Evolutionary conservation across 2,329 filamentous ascomycete species (phyloP), one percentile per base, ranked within the genome.

Genomic region (Phialophora macrospora): DNA sequence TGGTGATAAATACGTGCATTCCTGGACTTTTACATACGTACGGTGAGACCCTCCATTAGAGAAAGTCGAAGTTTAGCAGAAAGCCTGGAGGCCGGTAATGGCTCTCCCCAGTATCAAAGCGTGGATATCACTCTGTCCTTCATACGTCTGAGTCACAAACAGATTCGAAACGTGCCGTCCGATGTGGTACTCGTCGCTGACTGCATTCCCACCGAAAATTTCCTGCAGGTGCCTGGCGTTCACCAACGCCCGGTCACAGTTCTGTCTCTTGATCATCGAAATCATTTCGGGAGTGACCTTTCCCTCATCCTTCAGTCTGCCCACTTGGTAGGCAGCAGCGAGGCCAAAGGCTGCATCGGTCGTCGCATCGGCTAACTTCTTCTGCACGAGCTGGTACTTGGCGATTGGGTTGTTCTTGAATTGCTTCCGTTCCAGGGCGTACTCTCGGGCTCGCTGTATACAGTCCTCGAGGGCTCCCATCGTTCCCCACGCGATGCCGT

Each of bases 61-160:
- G 14, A n/a, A 30, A 6, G 30, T 44, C 49, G 22, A 17, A 8
- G 28, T 61, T 80, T 91, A 62, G 86, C 88, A 81, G 17, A 95
- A 95, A 7, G 91, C 91, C 78, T 95, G 92, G 26, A 94, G 80
- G 24, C 91, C 90, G 41, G 87, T 89, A 65, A 90, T 90, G 14
- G 87, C 88, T 68, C 88, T 82, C 62, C 88, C 88, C 58, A 90
- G 74, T 73, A 90, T 90, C 74, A 90, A 81, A 73, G 85, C 89
- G 78, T 98, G 95, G 76, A 98, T 98, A 79, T 98, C 95, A 75
- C 93, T 97, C 80, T 98, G 95, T 24, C 95, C 95, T 80, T 99
- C 95, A 73, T 99, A 99, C 1, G 94, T 98, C 81, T 98, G 94
- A 62, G 94, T 96, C 60, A 99, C 95, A 78, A 96, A 99, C 70